Evolutionary conservation across 352 stramenopile genomes (phyloP).

Genomic region (Phytophthora ramorum): DNA sequence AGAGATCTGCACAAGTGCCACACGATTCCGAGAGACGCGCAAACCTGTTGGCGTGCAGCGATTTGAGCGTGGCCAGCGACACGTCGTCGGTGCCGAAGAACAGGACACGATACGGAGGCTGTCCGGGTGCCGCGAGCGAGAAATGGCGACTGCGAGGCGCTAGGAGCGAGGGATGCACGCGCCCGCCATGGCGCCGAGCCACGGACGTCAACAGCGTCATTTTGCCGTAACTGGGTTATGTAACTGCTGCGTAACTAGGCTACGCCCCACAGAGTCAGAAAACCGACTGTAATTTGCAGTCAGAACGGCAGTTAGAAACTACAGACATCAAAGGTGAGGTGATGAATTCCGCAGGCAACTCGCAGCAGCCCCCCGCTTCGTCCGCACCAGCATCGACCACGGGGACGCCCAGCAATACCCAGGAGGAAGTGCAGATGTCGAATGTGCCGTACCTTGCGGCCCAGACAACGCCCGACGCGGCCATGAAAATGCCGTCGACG

Average conservation of each 20-base stretch:
- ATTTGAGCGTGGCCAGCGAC: constrained; percentile 77
- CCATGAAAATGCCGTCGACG: constrained; percentile 33
- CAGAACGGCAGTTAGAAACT: too few species aligned
- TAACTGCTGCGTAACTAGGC: too few species aligned
- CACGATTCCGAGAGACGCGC: constrained; percentile 3
- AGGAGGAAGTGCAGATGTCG: constrained; percentile 25
- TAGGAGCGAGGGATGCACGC: constrained; percentile 7
- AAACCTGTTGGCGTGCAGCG: constrained; percentile 73
- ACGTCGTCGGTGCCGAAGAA: constrained; percentile 91
- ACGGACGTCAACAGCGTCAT: constrained; percentile 10
- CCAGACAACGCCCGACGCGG: constrained; percentile 43
- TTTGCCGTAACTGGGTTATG: not conserved
- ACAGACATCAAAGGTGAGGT: too few species aligned
- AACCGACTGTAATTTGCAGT: too few species aligned
- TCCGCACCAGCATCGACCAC: constrained; percentile 5
- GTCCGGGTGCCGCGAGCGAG: constrained; percentile 36
- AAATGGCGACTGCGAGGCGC: constrained; percentile 25
- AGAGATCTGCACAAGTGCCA: constrained; percentile 7
- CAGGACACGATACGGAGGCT: constrained; percentile 62
- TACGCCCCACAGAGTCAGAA: too few species aligned
- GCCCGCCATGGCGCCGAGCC: constrained; percentile 3
- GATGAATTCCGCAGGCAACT: constrained; percentile 18
- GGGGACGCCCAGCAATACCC: constrained; percentile 5
- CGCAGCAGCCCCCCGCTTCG: not conserved
- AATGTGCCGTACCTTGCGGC: constrained; percentile 44